phyloP scores from a whole-genome alignment of 2,329 filamentous ascomycete genomes.

The Truncatella angustata region DNA sequence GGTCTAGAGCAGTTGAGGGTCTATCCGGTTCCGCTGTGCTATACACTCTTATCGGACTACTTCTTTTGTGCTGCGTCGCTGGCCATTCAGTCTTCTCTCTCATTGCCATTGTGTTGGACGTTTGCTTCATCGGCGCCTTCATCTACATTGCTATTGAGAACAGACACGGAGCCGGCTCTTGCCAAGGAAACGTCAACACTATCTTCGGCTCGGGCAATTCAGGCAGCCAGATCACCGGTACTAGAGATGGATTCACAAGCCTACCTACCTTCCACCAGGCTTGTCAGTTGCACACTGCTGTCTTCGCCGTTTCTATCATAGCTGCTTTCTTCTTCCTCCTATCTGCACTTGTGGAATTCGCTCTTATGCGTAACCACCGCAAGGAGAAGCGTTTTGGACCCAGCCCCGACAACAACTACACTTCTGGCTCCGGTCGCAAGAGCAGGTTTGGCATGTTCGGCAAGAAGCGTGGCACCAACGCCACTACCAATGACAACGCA shows the following conservation, averaged over 20 bases:
- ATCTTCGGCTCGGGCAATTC: constrained; percentile 66
- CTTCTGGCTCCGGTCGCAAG: constrained; percentile 31
- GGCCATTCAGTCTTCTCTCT: constrained; percentile 71
- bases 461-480: constrained; percentile 24
- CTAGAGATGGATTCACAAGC: constrained; percentile 46
- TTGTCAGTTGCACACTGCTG: constrained; percentile 75
- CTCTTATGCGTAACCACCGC: constrained; percentile 68
- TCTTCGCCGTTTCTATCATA: constrained; percentile 75
- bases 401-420: constrained; percentile 39
- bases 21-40: constrained; percentile 72
- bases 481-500: constrained; percentile 24
- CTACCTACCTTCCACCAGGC: constrained; percentile 50
- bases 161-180: constrained; percentile 64
- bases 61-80: constrained; percentile 77
- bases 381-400: constrained; percentile 40
- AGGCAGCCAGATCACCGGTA: constrained; percentile 43
- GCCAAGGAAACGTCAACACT: constrained; percentile 59
- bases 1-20: constrained; percentile 72
- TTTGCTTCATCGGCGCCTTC: constrained; percentile 74
- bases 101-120: constrained; percentile 71
- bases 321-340: constrained; percentile 74
- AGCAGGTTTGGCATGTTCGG: constrained; percentile 30
- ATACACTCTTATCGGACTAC: constrained; percentile 70
- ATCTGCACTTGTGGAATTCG: constrained; percentile 67
- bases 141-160: constrained; percentile 79